Percentiles rank a stretch among this genome's conserved stretches.
These are phyloP conservation scores for Cruciata laevipes DNA, from an alignment of 257 asterid genomes.

Conservation along the genomic window DNA sequence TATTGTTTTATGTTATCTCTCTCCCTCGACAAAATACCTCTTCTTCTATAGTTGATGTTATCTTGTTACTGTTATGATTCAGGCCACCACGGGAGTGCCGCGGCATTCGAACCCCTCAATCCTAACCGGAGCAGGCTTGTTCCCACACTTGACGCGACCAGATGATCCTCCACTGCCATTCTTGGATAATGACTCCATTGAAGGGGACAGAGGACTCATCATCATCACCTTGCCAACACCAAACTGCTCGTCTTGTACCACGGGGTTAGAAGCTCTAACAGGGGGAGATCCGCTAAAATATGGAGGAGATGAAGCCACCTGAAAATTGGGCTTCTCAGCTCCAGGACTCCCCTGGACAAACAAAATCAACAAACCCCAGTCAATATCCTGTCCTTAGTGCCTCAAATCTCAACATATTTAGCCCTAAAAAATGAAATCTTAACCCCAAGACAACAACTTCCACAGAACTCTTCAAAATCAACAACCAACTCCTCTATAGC, in stretches of 20 bases:
- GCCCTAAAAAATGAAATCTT: neutral
- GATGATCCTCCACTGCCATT: conserved; percentile 33
- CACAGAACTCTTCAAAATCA: neutral
- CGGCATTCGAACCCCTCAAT: conserved; percentile 64
- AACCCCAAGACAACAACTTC: neutral
- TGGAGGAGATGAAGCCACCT: conserved; percentile 45
- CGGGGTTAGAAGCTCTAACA: conserved; percentile 45
- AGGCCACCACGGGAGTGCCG: conserved; percentile 40
- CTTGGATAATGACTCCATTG: conserved; percentile 21
- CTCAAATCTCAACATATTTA: neutral
- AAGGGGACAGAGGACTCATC: conserved; percentile 30
- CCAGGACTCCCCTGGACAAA: conserved; percentile 21
- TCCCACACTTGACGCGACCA: conserved; percentile 34
- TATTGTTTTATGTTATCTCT: neutral
- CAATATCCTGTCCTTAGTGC: neutral
- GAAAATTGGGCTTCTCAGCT: conserved; percentile 26
- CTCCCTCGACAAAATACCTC: neutral
- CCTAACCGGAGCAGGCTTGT: conserved; percentile 41
- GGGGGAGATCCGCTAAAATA: conserved; percentile 53
- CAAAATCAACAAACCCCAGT: neutral
- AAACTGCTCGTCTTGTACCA: conserved; percentile 50
- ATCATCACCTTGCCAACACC: conserved; percentile 21
- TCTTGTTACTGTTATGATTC: conserved; percentile 9
- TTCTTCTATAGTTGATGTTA: conserved; percentile 2
- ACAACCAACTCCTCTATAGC: neutral